phyloP scores from a whole-genome alignment of 805 yeast species.

The Teunomyces pallodes region DNA sequence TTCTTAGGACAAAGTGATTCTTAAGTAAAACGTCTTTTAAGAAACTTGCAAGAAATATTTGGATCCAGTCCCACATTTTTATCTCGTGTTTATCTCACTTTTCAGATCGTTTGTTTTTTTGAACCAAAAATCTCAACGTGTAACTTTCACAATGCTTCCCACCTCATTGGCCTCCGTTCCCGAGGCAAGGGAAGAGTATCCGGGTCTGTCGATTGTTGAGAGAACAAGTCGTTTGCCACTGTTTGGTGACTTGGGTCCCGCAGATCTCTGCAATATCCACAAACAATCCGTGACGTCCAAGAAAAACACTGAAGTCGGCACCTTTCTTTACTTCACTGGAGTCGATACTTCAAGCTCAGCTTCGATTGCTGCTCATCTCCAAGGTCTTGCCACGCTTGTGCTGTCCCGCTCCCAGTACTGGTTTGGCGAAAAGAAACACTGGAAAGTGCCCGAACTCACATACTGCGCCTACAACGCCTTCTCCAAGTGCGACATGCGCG shows the following conservation, averaged over 20 bases:
- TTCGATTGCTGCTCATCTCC: constrained; percentile 72
- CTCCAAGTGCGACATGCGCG: constrained; percentile 65
- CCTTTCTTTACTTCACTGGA: constrained; percentile 73
- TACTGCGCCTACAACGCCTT: constrained; percentile 64
- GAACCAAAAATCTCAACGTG: too few species aligned
- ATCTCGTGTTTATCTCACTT: too few species aligned
- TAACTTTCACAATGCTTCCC: constrained; percentile 22
- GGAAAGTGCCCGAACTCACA: constrained; percentile 69
- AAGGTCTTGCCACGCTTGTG: constrained; percentile 63
- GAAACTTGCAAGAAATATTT: too few species aligned
- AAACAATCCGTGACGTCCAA: constrained; percentile 41
- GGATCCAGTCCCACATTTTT: too few species aligned
- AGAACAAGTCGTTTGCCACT: constrained; percentile 58
- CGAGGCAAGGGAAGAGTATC: constrained; percentile 54
- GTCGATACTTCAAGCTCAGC: constrained; percentile 75
- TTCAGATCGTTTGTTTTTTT: too few species aligned
- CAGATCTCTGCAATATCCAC: constrained; percentile 55
- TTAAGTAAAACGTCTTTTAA: too few species aligned
- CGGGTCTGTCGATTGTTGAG: constrained; percentile 61
- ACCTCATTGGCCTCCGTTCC: constrained; percentile 64
- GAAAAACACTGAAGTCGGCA: constrained; percentile 54
- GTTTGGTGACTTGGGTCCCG: constrained; percentile 70
- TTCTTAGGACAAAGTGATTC: too few species aligned
- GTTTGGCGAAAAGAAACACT: constrained; percentile 74
- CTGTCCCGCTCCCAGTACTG: constrained; percentile 62